phyloP scores from a whole-genome alignment of 305 asterid genomes.

The Ilex paraguariensis region DNA sequence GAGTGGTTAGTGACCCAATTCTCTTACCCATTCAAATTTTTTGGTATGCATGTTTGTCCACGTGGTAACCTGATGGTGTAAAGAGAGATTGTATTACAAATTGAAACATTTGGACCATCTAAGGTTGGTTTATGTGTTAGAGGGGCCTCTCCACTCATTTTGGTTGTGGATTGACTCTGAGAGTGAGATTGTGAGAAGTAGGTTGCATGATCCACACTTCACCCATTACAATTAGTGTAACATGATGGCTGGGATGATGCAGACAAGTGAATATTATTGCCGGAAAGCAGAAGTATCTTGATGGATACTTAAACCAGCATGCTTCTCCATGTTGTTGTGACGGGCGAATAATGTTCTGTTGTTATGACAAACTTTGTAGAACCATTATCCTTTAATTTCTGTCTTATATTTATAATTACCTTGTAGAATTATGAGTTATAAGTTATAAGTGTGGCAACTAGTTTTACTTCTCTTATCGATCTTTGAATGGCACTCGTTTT shows the following conservation, averaged over 20 bases:
- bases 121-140: no score
- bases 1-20: no score
- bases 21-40: no score
- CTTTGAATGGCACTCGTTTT: slow-evolving; percentile 10
- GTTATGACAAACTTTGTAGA: no score
- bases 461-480: slow-evolving; percentile 10
- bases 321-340: neutral
- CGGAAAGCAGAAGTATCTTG: neutral
- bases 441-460: neutral
- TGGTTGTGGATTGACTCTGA: neutral
- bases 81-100: neutral
- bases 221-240: neutral
- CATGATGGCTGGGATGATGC: neutral
- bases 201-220: neutral
- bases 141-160: no score
- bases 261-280: neutral
- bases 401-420: neutral
- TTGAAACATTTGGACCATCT: neutral
- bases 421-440: neutral
- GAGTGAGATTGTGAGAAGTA: neutral
- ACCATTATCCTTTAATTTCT: neutral
- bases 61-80: no score
- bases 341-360: neutral
- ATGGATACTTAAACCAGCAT: neutral
- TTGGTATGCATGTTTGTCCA: no score